Conservation (phyloP, 2,329 filamentous ascomycete genomes). For the Dactylellina leptospora region DNA sequence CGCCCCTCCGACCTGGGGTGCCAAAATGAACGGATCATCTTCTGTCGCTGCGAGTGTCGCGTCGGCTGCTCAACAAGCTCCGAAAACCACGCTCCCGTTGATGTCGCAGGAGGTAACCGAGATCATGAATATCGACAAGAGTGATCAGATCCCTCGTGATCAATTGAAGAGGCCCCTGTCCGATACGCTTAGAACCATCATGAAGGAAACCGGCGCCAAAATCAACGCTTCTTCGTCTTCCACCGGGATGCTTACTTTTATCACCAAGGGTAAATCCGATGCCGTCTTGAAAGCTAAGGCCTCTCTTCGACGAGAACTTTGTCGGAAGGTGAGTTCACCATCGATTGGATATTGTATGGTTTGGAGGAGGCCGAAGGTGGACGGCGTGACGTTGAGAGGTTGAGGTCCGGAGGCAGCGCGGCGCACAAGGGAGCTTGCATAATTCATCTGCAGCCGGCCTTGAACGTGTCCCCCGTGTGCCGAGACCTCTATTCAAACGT, state of each 20-base stretch:
- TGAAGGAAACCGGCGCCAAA: constrained; percentile 86
- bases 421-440: constrained; percentile 34
- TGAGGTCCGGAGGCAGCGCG: constrained; percentile 51
- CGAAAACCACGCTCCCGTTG: constrained; percentile 62
- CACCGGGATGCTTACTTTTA: constrained; percentile 78
- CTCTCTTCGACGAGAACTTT: constrained; percentile 87
- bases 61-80: constrained; percentile 65
- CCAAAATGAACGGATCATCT: constrained; percentile 68
- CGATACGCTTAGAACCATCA: constrained; percentile 90
- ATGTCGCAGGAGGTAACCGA: constrained; percentile 62
- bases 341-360: background rate
- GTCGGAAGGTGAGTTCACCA: constrained; percentile 73
- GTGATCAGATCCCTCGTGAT: constrained; percentile 77
- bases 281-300: constrained; percentile 86
- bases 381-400: constrained; percentile 20
- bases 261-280: constrained; percentile 74
- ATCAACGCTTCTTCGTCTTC: constrained; percentile 79
- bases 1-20: constrained; percentile 77
- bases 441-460: constrained; percentile 19
- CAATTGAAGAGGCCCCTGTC: constrained; percentile 85
- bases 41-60: constrained; percentile 65
- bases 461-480: constrained; percentile 17
- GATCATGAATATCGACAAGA: constrained; percentile 75
- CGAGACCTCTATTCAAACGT: background rate
- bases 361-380: constrained; percentile 51